Evolutionary conservation across 805 yeast species (phyloP), one percentile per base, ranked within the genome.

Genomic region (Candida michaelii): DNA sequence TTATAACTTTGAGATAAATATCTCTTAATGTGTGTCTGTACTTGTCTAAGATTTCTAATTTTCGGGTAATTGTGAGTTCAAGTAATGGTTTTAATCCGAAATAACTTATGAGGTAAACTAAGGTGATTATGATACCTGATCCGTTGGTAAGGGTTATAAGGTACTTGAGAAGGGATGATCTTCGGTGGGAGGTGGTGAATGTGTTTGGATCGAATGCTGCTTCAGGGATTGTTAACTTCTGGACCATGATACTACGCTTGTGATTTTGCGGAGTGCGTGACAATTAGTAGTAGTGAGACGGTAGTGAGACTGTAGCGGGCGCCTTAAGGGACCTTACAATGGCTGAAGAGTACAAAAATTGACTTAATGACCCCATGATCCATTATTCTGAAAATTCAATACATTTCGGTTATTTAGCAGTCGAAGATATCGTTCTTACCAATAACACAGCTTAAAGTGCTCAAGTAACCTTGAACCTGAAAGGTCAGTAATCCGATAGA

Each of bases 171-270:
- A 62, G 32, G n/a, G 50, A 49, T 11, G 70, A 60, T 27, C 47
- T 46, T 9, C 56, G 46, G 10, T 54, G 49, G 1, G 52, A 35
- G 5, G 50, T 40, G 13, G 47, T 35, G 38, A 59, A 66, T 5
- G 53, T 46, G 13, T 51, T 48, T 3, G 67, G 58, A 40, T 70
- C 69, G 47, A 59, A 70, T 0, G 74, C 66, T 2, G 66, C 37
- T 43, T 70, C 75, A 3, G 75, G 73, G 1, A 70, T 66, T 3
- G 74, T 65, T 21, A 69, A 53, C 17, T 59, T 47, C 1, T 71
- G 72, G 9, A 69, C 39, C 43, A 40, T 40, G 18, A 10, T 21
- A 8, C 8, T 21, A 8, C 5, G 23, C 33, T 14, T 17, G 33
- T 15, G 33, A 30, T 15, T 30, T 17, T 15, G 19, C n/a, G n/a